Evolutionary conservation across 83 land plant species (phyloP).

Genomic region (Thuja plicata): DNA sequence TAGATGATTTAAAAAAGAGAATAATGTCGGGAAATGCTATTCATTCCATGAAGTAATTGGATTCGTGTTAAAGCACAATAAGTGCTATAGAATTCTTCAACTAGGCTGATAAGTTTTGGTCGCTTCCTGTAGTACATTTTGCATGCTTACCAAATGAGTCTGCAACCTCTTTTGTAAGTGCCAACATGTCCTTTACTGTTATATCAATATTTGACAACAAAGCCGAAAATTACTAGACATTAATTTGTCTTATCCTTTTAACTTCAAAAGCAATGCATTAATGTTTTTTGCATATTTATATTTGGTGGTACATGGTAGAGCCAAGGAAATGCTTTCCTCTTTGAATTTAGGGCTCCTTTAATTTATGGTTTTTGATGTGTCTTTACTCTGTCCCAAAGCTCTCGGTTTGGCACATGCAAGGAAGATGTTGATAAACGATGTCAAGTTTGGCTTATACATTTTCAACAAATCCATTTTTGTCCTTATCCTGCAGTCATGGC

Average conservation of each 20-base stretch:
- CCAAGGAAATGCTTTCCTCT: too few relatives aligned
- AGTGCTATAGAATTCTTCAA: slow-evolving; percentile 53
- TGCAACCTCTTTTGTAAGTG: slow-evolving; percentile 45
- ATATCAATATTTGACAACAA: slow-evolving; percentile 41
- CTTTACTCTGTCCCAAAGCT: too few relatives aligned
- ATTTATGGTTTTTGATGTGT: too few relatives aligned
- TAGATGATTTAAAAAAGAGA: not conserved
- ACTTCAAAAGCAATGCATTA: not conserved
- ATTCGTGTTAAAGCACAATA: slow-evolving; percentile 48
- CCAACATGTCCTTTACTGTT: slow-evolving; percentile 33
- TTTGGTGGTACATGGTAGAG: too few relatives aligned
- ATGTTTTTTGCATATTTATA: not conserved
- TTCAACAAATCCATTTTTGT: too few relatives aligned
- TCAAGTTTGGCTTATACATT: too few relatives aligned
- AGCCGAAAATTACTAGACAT: not conserved
- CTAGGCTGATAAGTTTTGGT: slow-evolving; percentile 61
- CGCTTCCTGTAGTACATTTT: slow-evolving; percentile 71
- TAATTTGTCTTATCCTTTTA: not conserved
- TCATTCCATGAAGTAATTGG: slow-evolving; percentile 21
- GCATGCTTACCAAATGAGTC: slow-evolving; percentile 69
- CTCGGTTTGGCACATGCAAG: too few relatives aligned
- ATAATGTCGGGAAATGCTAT: slow-evolving; percentile 12
- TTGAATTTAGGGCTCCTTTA: too few relatives aligned
- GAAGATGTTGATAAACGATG: too few relatives aligned
- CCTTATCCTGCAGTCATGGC: too few relatives aligned